phyloP scores from a whole-genome alignment of 1,284 basidiomycete genomes.

The Neonothopanus nambi region DNA sequence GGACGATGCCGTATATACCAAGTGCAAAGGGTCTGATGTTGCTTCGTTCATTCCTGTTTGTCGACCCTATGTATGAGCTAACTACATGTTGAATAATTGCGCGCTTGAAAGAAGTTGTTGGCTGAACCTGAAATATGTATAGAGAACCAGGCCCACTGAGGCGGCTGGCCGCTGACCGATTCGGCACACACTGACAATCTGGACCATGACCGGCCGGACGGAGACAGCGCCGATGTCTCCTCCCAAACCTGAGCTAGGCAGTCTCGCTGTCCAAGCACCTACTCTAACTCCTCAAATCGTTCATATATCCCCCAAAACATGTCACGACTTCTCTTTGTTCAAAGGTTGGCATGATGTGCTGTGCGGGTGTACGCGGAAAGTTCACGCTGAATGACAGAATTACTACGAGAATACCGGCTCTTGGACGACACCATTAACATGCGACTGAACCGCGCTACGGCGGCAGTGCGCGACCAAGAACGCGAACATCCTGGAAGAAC shows the following conservation, averaged over 20 bases:
- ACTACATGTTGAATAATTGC: too few species aligned
- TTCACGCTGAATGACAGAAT: constrained; percentile 49
- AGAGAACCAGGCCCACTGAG: too few species aligned
- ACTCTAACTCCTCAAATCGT: constrained; percentile 58
- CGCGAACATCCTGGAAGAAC: constrained; percentile 43
- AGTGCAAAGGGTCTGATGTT: too few species aligned
- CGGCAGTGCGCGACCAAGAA: constrained; percentile 76
- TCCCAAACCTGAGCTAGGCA: constrained; percentile 56
- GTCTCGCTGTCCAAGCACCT: constrained; percentile 67
- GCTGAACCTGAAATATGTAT: too few species aligned
- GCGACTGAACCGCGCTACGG: constrained; percentile 81
- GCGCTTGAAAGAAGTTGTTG: too few species aligned
- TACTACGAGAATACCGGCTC: constrained; percentile 82
- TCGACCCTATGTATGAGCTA: too few species aligned
- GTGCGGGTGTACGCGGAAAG: constrained; percentile 10
- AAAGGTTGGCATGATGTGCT: constrained; percentile 56
- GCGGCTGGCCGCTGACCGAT: too few species aligned
- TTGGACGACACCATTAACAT: constrained; percentile 85
- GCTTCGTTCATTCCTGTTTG: background rate
- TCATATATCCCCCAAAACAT: constrained; percentile 69
- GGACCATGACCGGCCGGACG: background rate
- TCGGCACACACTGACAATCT: too few species aligned
- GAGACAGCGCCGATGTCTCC: constrained; percentile 41
- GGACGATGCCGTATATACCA: background rate
- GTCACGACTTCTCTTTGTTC: constrained; percentile 79